Base-by-base conservation (phyloP, 2,329 filamentous ascomycete species). In the Neonectria magnoliae region DNA sequence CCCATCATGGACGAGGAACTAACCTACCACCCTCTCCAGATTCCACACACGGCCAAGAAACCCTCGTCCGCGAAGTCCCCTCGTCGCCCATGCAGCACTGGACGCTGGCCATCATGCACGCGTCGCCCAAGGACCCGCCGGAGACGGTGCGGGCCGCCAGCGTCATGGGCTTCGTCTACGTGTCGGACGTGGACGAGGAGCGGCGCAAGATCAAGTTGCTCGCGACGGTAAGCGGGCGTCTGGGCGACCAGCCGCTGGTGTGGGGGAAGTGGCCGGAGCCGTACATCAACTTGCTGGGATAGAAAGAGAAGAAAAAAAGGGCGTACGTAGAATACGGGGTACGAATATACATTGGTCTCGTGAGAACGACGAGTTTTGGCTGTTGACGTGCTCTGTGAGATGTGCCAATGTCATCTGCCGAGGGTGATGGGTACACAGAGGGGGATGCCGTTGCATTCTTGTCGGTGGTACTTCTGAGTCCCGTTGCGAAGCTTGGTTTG, bases 81-180 rank as follows among this genome's bases (percentile, higher is more conserved):
- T 88, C 88, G 1, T 81, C 88, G 1, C 83, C 87, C 25, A 89
- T 98, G 80, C 87, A 93, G 67, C 94, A 97, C 75, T 92, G 91
- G 76, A 86, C 97, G 1, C 82, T 98, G 9, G 93, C 95, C 0
- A 90, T 99, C 57, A 93, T 97, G 79, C 90, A 94, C 75, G 93
- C 92, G 50, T 85, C 88, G 2, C 80, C 87, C 0, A 89, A 87
- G 51, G 93, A 96, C 65, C 81, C 87, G 1, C 86, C 91, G 7
- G 89, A 93, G 52, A 86, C 88, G 1, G 90, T 98, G 48, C 87
- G 93, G 13, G 91, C 94, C 71, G 90, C 94, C 8, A 91, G 91
- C 60, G 90, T 98, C 31, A 91, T 97, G 86, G 96, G 96, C 0
- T 99, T 97, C 75, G 87, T 98, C 31, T 98, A 97, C 75, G 92